A percentile compares a stretch with the other conserved stretches of the same genome.
phyloP scores from a whole-genome alignment of 495 filamentous ascomycete genomes.

The Trichodelitschia bisporula region DNA sequence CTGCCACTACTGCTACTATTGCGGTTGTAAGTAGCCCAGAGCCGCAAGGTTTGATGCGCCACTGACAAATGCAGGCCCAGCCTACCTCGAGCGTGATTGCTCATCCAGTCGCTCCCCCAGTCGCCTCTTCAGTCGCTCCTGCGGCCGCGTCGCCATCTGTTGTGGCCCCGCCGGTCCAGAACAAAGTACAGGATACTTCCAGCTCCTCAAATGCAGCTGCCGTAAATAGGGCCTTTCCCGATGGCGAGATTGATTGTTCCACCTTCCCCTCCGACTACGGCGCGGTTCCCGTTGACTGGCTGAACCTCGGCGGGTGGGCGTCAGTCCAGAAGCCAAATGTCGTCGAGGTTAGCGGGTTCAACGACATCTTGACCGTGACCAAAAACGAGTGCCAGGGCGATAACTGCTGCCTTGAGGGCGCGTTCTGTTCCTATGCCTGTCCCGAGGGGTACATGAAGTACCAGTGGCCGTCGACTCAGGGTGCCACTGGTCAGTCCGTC shows the following conservation, averaged over 20 bases:
- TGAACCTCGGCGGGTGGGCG: conserved; percentile 48
- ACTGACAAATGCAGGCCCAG: no score
- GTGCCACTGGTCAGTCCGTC: conserved; percentile 58
- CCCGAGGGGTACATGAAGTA: conserved; percentile 77
- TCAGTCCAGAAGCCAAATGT: conserved; percentile 43
- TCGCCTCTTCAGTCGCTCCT: no score
- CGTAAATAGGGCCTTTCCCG: conserved; percentile 47
- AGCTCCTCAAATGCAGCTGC: background rate
- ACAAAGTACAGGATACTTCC: no score
- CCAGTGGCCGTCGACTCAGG: conserved; percentile 73
- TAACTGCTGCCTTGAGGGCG: conserved; percentile 28
- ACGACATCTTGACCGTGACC: conserved; percentile 31
- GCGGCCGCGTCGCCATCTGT: no score
- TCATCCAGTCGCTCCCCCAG: no score
- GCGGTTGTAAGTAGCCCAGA: no score
- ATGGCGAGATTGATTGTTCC: conserved; percentile 44
- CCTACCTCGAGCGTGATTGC: no score
- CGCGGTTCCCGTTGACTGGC: conserved; percentile 43
- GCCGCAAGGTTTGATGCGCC: no score
- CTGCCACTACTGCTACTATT: no score
- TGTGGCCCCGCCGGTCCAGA: no score
- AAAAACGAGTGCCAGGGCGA: conserved; percentile 20
- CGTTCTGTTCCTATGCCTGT: conserved; percentile 85
- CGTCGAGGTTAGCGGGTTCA: conserved; percentile 18
- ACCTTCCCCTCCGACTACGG: conserved; percentile 68